phyloP scores from a whole-genome alignment of 805 yeast genomes.

The Kazachstania taianensis region DNA sequence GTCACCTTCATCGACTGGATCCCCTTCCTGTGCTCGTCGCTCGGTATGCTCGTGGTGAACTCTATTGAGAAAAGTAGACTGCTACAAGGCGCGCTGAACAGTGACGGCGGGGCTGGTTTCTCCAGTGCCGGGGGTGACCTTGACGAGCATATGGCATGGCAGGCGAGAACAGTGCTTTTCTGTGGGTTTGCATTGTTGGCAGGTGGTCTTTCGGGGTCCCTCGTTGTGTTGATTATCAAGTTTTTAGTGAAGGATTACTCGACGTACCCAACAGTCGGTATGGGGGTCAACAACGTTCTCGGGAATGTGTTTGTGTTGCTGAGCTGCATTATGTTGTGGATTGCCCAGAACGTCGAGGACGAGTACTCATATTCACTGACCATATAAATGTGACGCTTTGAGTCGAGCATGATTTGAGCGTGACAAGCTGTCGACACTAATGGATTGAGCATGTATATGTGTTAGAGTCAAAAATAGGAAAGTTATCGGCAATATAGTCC shows the following conservation, averaged over 20 bases:
- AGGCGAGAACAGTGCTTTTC: constrained; percentile 82
- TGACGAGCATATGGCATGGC: constrained; percentile 67
- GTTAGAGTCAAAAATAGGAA: too few relatives aligned
- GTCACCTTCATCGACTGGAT: constrained; percentile 93
- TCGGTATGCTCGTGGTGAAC: constrained; percentile 75
- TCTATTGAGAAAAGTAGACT: constrained; percentile 36
- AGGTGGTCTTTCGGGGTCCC: constrained; percentile 87
- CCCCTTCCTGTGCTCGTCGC: constrained; percentile 76
- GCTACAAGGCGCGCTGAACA: constrained; percentile 31
- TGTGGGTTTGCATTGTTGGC: constrained; percentile 89
- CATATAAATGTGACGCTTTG: too few relatives aligned
- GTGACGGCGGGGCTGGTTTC: constrained; percentile 26
- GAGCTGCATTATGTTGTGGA: constrained; percentile 85
- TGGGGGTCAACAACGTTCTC: constrained; percentile 86
- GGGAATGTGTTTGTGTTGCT: constrained; percentile 72
- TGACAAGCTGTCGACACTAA: too few relatives aligned
- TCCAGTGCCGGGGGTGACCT: constrained; percentile 17
- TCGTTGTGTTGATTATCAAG: constrained; percentile 78
- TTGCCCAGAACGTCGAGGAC: constrained; percentile 91
- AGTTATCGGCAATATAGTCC: too few relatives aligned
- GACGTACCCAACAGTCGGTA: constrained; percentile 78
- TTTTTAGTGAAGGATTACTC: constrained; percentile 66
- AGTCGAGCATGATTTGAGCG: too few relatives aligned
- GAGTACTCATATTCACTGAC: constrained; percentile 90
- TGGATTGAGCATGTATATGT: too few relatives aligned